Percentiles rank a stretch among this genome's conserved stretches.
Evolutionary conservation across 2,329 filamentous ascomycete species (phyloP).

Genomic region (Aspergillus sp.): DNA sequence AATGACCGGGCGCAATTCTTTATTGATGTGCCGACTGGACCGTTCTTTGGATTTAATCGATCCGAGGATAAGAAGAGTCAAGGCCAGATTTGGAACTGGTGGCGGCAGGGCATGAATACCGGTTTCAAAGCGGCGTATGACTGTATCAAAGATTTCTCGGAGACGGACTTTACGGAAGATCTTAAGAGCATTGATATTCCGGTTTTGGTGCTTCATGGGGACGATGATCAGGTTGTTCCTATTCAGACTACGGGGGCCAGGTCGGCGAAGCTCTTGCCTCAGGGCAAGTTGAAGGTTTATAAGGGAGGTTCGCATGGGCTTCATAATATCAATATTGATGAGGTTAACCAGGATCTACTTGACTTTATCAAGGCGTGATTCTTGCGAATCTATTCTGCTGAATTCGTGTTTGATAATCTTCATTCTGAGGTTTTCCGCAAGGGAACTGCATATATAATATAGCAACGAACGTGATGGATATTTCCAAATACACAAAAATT

Average conservation of each 20-base stretch:
- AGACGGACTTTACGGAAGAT: constrained; percentile 45
- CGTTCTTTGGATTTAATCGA: constrained; percentile 40
- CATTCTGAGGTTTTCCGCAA: too few species aligned
- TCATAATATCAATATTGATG: constrained; percentile 36
- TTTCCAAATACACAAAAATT: too few species aligned
- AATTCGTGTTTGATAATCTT: too few species aligned
- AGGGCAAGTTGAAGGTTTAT: constrained; percentile 43
- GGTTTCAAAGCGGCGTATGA: constrained; percentile 43
- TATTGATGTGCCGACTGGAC: constrained; percentile 35
- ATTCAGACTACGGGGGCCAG: constrained; percentile 31
- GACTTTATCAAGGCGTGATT: constrained; percentile 24
- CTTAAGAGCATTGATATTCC: constrained; percentile 42
- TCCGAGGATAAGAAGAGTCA: constrained; percentile 30
- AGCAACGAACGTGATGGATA: too few species aligned
- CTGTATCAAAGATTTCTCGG: constrained; percentile 42
- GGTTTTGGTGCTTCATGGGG: constrained; percentile 41
- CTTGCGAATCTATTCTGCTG: too few species aligned
- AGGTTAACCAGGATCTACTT: constrained; percentile 40
- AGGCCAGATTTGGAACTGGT: constrained; percentile 43
- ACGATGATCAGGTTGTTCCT: constrained; percentile 45
- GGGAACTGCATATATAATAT: too few species aligned
- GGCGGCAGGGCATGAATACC: constrained; percentile 40
- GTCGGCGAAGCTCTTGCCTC: constrained; percentile 35
- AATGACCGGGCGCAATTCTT: constrained; percentile 39
- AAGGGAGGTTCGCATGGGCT: constrained; percentile 41